Evolutionary conservation across 2,329 filamentous ascomycete species (phyloP).

Genomic region (Scortechinia acanthostroma): DNA sequence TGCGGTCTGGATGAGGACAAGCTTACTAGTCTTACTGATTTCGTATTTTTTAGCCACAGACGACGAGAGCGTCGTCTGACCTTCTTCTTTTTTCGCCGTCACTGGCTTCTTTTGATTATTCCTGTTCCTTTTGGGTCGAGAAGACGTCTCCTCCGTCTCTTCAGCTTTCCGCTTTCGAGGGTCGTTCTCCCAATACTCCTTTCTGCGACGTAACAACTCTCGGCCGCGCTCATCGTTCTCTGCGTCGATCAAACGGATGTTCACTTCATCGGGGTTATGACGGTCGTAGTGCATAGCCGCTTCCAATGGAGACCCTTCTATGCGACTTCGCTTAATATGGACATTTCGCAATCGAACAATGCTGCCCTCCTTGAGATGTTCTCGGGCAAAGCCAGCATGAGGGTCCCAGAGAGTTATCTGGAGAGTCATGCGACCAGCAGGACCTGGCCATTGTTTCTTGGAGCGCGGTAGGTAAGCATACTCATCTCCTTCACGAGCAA

Average conservation of each 20-base stretch:
- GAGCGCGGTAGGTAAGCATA: constrained; percentile 39
- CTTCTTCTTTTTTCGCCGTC: background rate
- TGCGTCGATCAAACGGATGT: constrained; percentile 38
- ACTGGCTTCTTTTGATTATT: background rate
- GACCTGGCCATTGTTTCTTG: constrained; percentile 58
- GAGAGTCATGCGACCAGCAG: constrained; percentile 66
- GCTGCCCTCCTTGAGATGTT: constrained; percentile 45
- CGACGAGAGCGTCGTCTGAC: background rate
- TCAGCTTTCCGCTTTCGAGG: background rate
- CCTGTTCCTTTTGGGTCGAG: background rate
- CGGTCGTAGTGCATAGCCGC: constrained; percentile 63
- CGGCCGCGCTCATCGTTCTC: constrained; percentile 24
- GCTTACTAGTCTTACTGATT: no score
- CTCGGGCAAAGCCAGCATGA: constrained; percentile 52
- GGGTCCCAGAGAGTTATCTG: constrained; percentile 66
- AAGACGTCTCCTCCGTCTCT: background rate
- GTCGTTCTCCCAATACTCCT: background rate
- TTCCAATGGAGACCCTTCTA: constrained; percentile 55
- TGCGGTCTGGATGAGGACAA: no score
- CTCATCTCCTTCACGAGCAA: constrained; percentile 38
- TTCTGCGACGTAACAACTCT: constrained; percentile 13
- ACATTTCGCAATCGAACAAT: constrained; percentile 68
- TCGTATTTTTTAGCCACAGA: no score
- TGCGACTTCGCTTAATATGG: constrained; percentile 51
- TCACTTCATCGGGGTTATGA: constrained; percentile 37